Conservation (phyloP, 805 yeast genomes). For the Sugiyamaella boreocaroliniensis region DNA sequence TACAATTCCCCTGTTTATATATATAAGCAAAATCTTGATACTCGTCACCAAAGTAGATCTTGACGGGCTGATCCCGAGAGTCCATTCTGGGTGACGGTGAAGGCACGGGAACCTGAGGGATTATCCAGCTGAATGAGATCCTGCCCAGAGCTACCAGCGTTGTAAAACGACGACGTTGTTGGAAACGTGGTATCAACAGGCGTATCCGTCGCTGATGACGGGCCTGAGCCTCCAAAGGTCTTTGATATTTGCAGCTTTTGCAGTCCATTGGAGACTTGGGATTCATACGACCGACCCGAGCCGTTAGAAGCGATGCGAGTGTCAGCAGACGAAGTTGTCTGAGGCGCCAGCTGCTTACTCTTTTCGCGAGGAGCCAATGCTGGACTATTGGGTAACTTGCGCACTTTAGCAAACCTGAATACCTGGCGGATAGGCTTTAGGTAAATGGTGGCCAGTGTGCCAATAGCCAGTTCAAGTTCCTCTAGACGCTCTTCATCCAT, state of each 20-base stretch:
- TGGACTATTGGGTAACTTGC: slow-evolving; percentile 43
- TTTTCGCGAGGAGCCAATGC: slow-evolving; percentile 35
- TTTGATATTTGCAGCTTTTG: background rate
- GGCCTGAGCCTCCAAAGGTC: background rate
- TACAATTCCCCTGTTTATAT: background rate
- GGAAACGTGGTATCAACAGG: background rate
- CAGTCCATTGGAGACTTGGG: background rate
- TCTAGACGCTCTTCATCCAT: slow-evolving; percentile 66
- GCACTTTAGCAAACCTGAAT: slow-evolving; percentile 57
- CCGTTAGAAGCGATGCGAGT: background rate
- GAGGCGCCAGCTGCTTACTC: background rate
- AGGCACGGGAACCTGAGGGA: background rate
- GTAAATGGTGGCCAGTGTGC: slow-evolving; percentile 76
- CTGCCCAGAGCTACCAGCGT: background rate
- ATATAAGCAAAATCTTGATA: background rate
- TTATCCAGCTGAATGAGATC: slow-evolving; percentile 9
- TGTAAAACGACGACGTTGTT: slow-evolving; percentile 1
- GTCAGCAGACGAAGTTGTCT: background rate
- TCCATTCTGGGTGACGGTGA: slow-evolving; percentile 16
- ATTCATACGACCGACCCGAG: background rate
- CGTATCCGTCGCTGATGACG: background rate
- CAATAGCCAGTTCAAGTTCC: slow-evolving; percentile 76
- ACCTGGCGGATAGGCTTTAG: slow-evolving; percentile 78
- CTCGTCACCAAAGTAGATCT: slow-evolving; percentile 14
- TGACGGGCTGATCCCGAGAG: slow-evolving; percentile 6